Conservation (phyloP, 495 filamentous ascomycete genomes). For the Talaromyces ruber region DNA sequence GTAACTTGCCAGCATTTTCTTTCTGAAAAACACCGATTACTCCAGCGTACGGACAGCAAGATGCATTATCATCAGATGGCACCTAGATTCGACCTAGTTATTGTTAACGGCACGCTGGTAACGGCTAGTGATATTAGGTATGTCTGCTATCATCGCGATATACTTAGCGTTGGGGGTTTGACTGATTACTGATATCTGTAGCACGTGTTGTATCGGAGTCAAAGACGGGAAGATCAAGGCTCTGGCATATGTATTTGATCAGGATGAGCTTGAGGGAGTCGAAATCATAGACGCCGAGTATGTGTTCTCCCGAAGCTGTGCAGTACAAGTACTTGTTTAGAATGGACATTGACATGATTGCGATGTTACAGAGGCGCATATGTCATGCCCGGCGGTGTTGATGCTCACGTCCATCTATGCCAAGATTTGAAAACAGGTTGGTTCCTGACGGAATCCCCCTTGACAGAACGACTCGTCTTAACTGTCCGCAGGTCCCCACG, state of each 20-base stretch:
- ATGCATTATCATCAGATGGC: neutral
- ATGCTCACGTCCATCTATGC: constrained; percentile 36
- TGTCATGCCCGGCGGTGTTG: constrained; percentile 34
- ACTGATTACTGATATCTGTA: neutral
- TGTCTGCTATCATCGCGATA: neutral
- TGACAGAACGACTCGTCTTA: no score
- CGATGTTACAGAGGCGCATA: constrained; percentile 20
- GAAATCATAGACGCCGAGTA: neutral
- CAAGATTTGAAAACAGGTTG: constrained; percentile 16
- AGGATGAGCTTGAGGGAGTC: neutral
- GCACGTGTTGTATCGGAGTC: neutral
- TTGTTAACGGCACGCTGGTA: neutral
- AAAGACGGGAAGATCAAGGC: neutral
- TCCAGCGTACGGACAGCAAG: neutral
- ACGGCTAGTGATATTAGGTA: neutral
- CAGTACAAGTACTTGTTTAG: neutral
- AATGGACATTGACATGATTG: constrained; percentile 8
- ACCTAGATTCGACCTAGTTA: neutral
- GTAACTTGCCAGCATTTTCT: neutral
- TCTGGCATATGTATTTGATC: neutral
- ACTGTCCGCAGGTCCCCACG: neutral
- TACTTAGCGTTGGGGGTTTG: neutral
- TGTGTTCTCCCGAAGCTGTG: neutral
- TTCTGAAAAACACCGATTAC: neutral
- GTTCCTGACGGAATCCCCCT: no score